phyloP scores from a whole-genome alignment of 2,329 filamentous ascomycete genomes.

The Coniochaeta hoffmannii region DNA sequence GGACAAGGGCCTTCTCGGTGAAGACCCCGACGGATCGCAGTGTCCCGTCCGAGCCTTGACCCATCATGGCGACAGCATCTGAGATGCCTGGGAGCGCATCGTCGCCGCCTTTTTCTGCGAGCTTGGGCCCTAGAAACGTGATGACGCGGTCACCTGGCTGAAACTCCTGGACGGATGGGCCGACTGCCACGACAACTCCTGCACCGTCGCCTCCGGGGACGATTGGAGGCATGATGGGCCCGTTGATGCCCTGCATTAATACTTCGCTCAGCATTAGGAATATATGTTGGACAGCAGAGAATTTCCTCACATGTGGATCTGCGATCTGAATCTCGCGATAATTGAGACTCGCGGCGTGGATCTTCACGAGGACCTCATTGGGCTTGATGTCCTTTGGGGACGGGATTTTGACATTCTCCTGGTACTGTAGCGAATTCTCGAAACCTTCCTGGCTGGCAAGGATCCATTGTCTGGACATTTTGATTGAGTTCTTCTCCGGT shows the following conservation, averaged over 20 bases:
- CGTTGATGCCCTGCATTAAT: conserved; percentile 12
- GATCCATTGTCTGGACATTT: conserved; percentile 25
- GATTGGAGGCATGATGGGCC: conserved; percentile 17
- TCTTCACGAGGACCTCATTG: conserved; percentile 52
- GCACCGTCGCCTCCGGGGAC: conserved; percentile 30
- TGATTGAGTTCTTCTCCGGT: not conserved
- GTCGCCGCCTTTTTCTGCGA: conserved; percentile 9
- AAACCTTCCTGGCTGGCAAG: conserved; percentile 25
- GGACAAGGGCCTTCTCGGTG: conserved; percentile 47
- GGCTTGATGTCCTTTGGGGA: conserved; percentile 35
- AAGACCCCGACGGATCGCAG: conserved; percentile 53
- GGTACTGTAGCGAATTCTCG: conserved; percentile 24
- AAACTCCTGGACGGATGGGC: conserved; percentile 35
- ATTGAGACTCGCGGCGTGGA: conserved; percentile 38
- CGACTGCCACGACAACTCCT: conserved; percentile 38
- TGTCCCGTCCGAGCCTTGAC: conserved; percentile 48
- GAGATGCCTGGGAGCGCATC: conserved; percentile 17
- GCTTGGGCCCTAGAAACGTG: conserved; percentile 32
- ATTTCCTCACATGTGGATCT: conserved; percentile 16
- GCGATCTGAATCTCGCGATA: conserved; percentile 40
- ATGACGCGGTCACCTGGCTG: conserved; percentile 50
- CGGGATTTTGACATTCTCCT: conserved; percentile 13
- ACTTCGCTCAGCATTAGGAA: not conserved
- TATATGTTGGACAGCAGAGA: not conserved
- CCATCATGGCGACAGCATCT: conserved; percentile 38